Conservation (phyloP, 2,329 filamentous ascomycete species). For the Fragosphaeria purpurea region DNA sequence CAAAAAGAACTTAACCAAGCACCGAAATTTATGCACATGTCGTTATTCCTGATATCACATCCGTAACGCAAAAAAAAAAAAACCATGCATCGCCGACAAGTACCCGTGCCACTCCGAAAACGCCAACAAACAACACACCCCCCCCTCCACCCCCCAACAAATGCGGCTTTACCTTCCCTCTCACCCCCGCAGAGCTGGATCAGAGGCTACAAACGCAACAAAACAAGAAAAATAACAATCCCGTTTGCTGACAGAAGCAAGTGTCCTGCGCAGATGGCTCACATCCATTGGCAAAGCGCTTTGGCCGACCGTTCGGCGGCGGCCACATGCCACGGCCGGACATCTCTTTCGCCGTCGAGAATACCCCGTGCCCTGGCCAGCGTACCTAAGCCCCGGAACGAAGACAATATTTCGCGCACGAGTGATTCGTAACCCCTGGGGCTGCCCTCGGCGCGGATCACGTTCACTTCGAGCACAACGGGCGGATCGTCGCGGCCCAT, state of each 20-base stretch:
- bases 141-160: no score
- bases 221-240: neutral
- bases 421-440: constrained; percentile 51
- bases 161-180: neutral
- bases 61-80: no score
- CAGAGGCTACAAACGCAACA: no score
- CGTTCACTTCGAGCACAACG: constrained; percentile 52
- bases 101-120: no score
- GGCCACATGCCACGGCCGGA: constrained; percentile 70
- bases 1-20: no score
- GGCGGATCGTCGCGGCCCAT: constrained; percentile 47
- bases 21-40: no score
- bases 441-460: constrained; percentile 46
- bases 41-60: no score
- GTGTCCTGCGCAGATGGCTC: constrained; percentile 15
- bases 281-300: constrained; percentile 56
- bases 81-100: no score
- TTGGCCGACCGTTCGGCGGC: constrained; percentile 59
- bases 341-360: constrained; percentile 46
- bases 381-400: constrained; percentile 59
- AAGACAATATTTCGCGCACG: constrained; percentile 58
- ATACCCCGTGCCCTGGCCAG: constrained; percentile 58
- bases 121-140: no score
- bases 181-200: neutral
- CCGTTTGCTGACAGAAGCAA: no score